phyloP scores from a whole-genome alignment of 2,329 filamentous ascomycete species.

The Arthroderma sp. region DNA sequence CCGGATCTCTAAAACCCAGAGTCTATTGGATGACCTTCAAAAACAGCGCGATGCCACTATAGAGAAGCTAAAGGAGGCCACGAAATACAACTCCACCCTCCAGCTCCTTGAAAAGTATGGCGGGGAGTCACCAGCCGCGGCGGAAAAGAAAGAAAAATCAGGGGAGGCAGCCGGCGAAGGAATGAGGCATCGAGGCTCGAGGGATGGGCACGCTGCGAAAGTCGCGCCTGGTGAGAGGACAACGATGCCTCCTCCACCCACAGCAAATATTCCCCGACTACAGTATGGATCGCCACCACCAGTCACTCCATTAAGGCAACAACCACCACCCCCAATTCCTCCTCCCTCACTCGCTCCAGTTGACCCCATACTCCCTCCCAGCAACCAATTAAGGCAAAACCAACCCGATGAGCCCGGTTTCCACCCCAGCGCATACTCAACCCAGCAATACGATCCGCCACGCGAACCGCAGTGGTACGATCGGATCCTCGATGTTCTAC shows the following conservation, averaged over 20 bases:
- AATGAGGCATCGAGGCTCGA: conserved; percentile 10
- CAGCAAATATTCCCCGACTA: conserved; percentile 45
- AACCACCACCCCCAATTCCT: conserved; percentile 12
- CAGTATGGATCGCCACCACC: conserved; percentile 7
- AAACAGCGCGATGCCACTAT: conserved; percentile 76
- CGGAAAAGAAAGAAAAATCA: conserved; percentile 13
- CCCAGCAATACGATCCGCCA: conserved; percentile 21
- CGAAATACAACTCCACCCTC: conserved; percentile 89
- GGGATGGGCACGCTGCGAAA: conserved; percentile 1
- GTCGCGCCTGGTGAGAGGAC: conserved; percentile 31
- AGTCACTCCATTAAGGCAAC: conserved; percentile 21
- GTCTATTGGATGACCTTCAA: conserved; percentile 59
- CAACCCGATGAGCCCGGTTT: conserved; percentile 30
- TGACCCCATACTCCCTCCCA: conserved; percentile 2
- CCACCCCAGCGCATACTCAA: conserved; percentile 35
- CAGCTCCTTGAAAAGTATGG: conserved; percentile 92
- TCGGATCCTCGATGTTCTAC: conserved; percentile 74
- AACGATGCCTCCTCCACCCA: conserved; percentile 47
- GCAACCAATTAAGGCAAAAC: conserved; percentile 7
- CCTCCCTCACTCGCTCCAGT: conserved; percentile 8
- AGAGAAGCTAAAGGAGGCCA: conserved; percentile 84
- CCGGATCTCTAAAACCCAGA: conserved; percentile 57
- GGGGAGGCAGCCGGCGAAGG: conserved; percentile 9
- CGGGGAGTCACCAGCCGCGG: conserved; percentile 40
- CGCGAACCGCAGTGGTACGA: conserved; percentile 71